Evolutionary conservation across 306 rosid species (phyloP), one percentile per base, ranked within the genome.

Genomic region (Arachis hypogaea): DNA sequence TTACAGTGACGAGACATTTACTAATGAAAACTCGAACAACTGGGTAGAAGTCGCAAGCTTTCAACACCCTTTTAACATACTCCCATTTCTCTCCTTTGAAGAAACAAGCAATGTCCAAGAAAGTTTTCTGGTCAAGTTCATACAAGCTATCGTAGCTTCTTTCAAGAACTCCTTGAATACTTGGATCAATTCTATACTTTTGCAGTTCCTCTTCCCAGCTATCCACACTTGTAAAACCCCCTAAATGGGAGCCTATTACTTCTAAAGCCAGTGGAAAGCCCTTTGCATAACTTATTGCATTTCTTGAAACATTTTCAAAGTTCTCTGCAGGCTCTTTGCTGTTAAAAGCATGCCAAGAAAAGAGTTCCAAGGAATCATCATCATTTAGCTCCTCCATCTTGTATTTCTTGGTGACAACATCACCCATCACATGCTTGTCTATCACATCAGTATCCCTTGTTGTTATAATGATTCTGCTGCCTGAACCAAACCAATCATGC

Each of bases 401-500:
- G 41, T 68, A 76, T 7, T 2, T 38, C 3, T 33, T 33, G 3
- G 3, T 33, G 38, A 33, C 38, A 33, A 33, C 4, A 33, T 33
- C 38, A 33, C 38, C 38, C 38, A 33, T 33, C 38, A 33, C 38
- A 33, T 33, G 38, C 0, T 42, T 49, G 11, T 43, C 46, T 51
- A 46, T n/a, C 9, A 4, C 3, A 41, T 41, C 58, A n/a, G 38
- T 63, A n/a, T 54, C 51, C 9, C 81, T 52, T 42, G 81, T 69
- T 28, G 76, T 77, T 69, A 77, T 43, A 14, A 77, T 74, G 45
- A 74, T 63, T 11, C 63, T 41, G 11, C 78, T 74, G 7, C 78
- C 78, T 1, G 11, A 3, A 52, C 76, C 81, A 69, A 77, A 77
- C 76, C 81, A 77, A 61, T 69, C 50, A 52, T 56, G 28, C 2